phyloP scores from a whole-genome alignment of 495 filamentous ascomycete genomes.

The Aspergillus homomorphus region DNA sequence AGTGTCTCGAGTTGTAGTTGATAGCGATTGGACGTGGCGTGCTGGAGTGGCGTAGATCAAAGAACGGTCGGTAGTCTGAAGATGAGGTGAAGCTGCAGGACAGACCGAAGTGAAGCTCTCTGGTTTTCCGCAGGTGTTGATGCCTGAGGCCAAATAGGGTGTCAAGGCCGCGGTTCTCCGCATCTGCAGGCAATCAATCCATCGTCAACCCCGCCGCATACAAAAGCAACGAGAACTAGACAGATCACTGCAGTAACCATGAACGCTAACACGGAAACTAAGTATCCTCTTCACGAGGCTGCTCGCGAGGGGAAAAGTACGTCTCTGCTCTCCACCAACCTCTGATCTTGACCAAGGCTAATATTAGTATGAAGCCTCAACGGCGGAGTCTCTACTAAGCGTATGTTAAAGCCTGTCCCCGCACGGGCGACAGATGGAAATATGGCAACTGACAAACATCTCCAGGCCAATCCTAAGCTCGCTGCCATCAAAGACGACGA shows the following conservation, averaged over 20 bases:
- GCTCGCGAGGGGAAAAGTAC: constrained; percentile 82
- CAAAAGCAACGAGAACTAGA: not conserved
- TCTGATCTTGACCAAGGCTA: not conserved
- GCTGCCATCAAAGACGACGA: constrained; percentile 76
- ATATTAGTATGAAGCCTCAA: constrained; percentile 40
- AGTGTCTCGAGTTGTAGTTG: not conserved
- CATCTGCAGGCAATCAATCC: not conserved
- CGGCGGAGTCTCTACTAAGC: constrained; percentile 75
- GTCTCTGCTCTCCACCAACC: constrained; percentile 20
- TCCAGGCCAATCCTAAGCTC: constrained; percentile 74
- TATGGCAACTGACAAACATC: constrained; percentile 9
- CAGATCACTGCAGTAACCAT: constrained; percentile 26
- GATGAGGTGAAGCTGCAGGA: not conserved
- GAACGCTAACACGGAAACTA: constrained; percentile 47
- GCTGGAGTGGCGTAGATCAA: not conserved
- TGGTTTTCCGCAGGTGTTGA: constrained; percentile 20
- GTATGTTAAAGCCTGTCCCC: constrained; percentile 39
- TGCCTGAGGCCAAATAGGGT: constrained; percentile 26
- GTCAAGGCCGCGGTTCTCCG: constrained; percentile 2
- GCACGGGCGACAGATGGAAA: not conserved
- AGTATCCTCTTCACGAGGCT: constrained; percentile 86
- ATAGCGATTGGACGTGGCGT: not conserved
- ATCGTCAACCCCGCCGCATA: constrained; percentile 1
- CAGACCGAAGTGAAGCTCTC: constrained; percentile 15
- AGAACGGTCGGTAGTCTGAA: constrained; percentile 1